Base-by-base conservation (phyloP, 805 yeast species). In the Wickerhamomyces strasburgensis region DNA sequence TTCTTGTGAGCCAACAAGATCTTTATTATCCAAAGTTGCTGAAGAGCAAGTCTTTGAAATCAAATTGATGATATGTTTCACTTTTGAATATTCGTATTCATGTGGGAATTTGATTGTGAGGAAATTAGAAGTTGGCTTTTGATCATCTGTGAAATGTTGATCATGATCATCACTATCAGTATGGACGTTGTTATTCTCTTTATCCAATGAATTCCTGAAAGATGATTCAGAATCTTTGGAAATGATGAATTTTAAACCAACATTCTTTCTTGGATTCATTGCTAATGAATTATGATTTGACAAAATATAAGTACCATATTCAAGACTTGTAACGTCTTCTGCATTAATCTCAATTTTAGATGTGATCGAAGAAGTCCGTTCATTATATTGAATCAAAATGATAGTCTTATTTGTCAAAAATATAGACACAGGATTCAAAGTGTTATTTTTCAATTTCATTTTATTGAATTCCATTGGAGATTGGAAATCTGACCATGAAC, bases 1-100 rank as follows among this genome's bases (percentile, higher is more conserved):
- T 19, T 65, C 65, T n/a, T 54, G 53, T 16, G 55, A 42, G 0
- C 61, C 50, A 7, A 64, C 56, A 15, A 67, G 48, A 39, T 64
- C 69, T 16, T 45, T 36, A 23, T 58, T 52, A n/a, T 40, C 43
- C 29, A 61, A 34, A 2, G 47, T 33, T 37, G 54, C 15, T 44
- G 57, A 31, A 41, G 31, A 35, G 25, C 51, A 48, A 0, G 56
- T 51, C 38, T 45, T 51, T 3, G 56, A 54, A 13, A 49, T 34
- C 17, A 52, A 27, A 21, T 54, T 46, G 5, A 52, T 50, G 29
- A 46, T 39, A 15, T 43, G 39, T 21, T 52, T 52, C n/a, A 52
- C 41, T 15, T 42, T 54, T 1, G 30, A 16, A 27, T 50, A 52
- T 5, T 54, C 56, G 48, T 49, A 46, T 17, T 44, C 49, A 8